These are phyloP conservation scores for Papiliotrema flavescens DNA, from an alignment of 1,284 basidiomycete species.

Conservation along the genomic window DNA sequence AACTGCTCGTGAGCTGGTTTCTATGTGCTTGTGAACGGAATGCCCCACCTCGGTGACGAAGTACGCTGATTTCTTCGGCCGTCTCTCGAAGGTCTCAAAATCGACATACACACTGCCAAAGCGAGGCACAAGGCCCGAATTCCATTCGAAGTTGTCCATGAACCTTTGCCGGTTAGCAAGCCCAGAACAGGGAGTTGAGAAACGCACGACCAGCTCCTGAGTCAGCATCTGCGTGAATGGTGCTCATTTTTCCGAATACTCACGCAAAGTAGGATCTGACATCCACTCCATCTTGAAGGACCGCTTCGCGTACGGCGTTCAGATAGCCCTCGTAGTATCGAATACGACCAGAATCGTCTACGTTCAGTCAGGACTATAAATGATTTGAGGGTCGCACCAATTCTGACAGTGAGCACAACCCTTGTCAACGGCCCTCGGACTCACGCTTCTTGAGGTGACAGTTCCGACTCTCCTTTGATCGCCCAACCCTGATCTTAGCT, in stretches of 20 bases:
- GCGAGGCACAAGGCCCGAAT: slow-evolving; percentile 28
- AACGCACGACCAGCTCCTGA: slow-evolving; percentile 24
- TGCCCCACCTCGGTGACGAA: slow-evolving; percentile 50
- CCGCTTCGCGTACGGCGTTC: slow-evolving; percentile 58
- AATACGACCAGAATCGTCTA: slow-evolving; percentile 62
- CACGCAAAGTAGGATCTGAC: slow-evolving; percentile 68
- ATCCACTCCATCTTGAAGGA: slow-evolving; percentile 63
- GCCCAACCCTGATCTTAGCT: slow-evolving; percentile 56
- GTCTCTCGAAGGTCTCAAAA: slow-evolving; percentile 65
- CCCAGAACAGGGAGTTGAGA: slow-evolving; percentile 50
- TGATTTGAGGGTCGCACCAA: neutral
- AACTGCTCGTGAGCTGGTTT: slow-evolving; percentile 7
- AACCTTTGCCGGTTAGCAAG: slow-evolving; percentile 36
- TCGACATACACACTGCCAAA: slow-evolving; percentile 38
- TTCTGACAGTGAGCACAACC: neutral
- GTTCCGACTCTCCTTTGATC: slow-evolving; percentile 61
- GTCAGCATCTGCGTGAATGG: slow-evolving; percentile 5
- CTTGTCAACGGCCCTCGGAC: neutral
- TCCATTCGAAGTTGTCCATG: slow-evolving; percentile 70
- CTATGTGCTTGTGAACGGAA: neutral
- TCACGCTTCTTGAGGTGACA: slow-evolving; percentile 57
- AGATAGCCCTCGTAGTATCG: slow-evolving; percentile 67
- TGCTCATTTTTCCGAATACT: slow-evolving; percentile 49
- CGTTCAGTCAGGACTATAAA: slow-evolving; percentile 1
- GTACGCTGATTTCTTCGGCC: slow-evolving; percentile 63